Evolutionary conservation across 2,329 filamentous ascomycete species (phyloP).

Genomic region (Colletotrichum somersetense): DNA sequence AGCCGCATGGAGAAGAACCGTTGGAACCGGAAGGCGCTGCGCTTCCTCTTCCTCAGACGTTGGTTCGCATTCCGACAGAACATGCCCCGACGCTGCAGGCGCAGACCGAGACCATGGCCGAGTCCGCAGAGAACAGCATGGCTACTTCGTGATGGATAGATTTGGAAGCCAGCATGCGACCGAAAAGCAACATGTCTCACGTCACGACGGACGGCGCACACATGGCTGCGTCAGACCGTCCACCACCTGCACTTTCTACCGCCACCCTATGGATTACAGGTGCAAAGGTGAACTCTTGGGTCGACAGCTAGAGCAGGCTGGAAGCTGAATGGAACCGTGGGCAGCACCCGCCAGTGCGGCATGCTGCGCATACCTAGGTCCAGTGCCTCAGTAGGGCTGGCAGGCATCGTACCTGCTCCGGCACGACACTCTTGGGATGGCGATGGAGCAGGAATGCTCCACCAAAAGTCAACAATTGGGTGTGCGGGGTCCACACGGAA

Average conservation of each 20-base stretch:
- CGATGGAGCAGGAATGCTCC: conserved; percentile 31
- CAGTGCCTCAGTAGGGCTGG: neutral
- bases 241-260: neutral
- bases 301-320: neutral
- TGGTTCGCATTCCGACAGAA: conserved; percentile 87
- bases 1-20: conserved; percentile 61
- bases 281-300: neutral
- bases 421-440: neutral
- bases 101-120: conserved; percentile 66
- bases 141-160: conserved; percentile 14
- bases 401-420: conserved; percentile 1
- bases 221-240: neutral
- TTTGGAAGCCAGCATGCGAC: neutral
- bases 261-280: neutral
- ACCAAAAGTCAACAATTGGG: conserved; percentile 37
- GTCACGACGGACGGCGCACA: neutral
- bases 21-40: conserved; percentile 45
- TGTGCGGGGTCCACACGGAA: conserved; percentile 37
- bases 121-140: conserved; percentile 53
- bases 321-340: neutral
- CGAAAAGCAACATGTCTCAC: conserved; percentile 21
- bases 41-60: conserved; percentile 77
- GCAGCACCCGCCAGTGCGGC: conserved; percentile 1
- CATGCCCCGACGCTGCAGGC: conserved; percentile 76
- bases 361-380: neutral